These are phyloP conservation scores for Rhodotorula sp. DNA, from an alignment of 1,284 basidiomycete species.

Conservation along the genomic window DNA sequence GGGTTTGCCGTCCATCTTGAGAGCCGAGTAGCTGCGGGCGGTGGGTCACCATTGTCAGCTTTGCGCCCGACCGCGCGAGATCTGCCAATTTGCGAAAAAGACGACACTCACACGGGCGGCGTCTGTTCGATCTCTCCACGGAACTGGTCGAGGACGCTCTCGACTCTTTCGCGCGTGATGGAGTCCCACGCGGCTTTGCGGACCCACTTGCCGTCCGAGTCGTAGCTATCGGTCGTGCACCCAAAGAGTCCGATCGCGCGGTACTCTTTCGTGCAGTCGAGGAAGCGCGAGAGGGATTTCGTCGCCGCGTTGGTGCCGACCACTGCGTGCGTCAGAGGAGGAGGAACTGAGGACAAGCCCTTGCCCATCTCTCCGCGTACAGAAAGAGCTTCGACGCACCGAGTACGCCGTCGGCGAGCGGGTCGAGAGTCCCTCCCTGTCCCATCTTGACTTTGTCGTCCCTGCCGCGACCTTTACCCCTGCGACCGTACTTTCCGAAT, in stretches of 20 bases:
- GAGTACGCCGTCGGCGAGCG: slow-evolving; percentile 89
- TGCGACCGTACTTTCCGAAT: slow-evolving; percentile 38
- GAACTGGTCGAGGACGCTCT: slow-evolving; percentile 70
- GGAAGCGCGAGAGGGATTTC: slow-evolving; percentile 78
- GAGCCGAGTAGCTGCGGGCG: slow-evolving; percentile 85
- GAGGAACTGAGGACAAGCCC: too few species aligned
- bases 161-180: slow-evolving; percentile 73
- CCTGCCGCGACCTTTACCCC: slow-evolving; percentile 25
- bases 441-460: slow-evolving; percentile 69
- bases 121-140: slow-evolving; percentile 83
- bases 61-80: too few species aligned
- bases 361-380: not conserved
- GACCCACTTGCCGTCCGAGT: slow-evolving; percentile 77
- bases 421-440: slow-evolving; percentile 93
- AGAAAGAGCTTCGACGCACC: slow-evolving; percentile 54
- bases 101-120: slow-evolving; percentile 74
- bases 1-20: slow-evolving; percentile 97
- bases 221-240: slow-evolving; percentile 92
- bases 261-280: slow-evolving; percentile 94
- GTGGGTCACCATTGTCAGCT: not conserved
- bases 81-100: not conserved
- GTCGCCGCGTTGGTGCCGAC: slow-evolving; percentile 88
- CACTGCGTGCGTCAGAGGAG: slow-evolving; percentile 56
- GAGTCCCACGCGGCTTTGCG: slow-evolving; percentile 73
- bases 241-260: slow-evolving; percentile 85